A percentile compares a stretch with the other conserved stretches of the same genome.
Evolutionary conservation across 768 basidiomycete species (phyloP).

Genomic region (Suillus plorans): DNA sequence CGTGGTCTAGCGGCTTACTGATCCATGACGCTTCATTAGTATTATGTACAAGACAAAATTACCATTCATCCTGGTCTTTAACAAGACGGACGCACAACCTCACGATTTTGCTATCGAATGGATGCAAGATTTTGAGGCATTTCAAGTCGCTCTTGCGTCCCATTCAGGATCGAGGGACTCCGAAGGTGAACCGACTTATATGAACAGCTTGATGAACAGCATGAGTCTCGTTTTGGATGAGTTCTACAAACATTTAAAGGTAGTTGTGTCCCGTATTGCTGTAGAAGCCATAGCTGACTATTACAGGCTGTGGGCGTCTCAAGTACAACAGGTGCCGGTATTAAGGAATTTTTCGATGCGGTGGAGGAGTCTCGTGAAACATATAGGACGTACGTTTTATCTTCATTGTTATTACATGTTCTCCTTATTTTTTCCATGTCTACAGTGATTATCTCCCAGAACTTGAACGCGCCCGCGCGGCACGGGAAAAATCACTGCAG

Average conservation of each 20-base stretch:
- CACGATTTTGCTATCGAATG: constrained; percentile 94
- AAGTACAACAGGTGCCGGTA: constrained; percentile 92
- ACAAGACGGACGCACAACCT: constrained; percentile 92
- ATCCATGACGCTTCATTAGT: constrained; percentile 36
- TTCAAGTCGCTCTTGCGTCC: constrained; percentile 82
- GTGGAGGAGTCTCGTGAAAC: constrained; percentile 86
- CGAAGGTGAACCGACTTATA: constrained; percentile 93
- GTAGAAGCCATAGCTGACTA: neutral
- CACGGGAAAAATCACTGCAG: constrained; percentile 62
- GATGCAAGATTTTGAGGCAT: constrained; percentile 98
- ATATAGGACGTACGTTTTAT: constrained; percentile 73
- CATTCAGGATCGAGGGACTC: constrained; percentile 66
- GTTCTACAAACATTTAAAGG: constrained; percentile 95
- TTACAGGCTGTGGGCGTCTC: constrained; percentile 90
- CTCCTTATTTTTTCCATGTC: neutral
- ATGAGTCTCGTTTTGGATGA: constrained; percentile 99
- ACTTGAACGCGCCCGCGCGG: constrained; percentile 65
- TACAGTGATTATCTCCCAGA: constrained; percentile 90
- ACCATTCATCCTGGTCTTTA: constrained; percentile 97
- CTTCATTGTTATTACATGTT: neutral
- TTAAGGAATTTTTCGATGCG: constrained; percentile 88
- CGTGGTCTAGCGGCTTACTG: constrained; percentile 7
- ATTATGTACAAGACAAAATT: constrained; percentile 98
- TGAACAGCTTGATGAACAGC: constrained; percentile 98
- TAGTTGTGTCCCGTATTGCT: constrained; percentile 30